Conservation (phyloP, 2,329 filamentous ascomycete species). For the Hypoxylon sp. region DNA sequence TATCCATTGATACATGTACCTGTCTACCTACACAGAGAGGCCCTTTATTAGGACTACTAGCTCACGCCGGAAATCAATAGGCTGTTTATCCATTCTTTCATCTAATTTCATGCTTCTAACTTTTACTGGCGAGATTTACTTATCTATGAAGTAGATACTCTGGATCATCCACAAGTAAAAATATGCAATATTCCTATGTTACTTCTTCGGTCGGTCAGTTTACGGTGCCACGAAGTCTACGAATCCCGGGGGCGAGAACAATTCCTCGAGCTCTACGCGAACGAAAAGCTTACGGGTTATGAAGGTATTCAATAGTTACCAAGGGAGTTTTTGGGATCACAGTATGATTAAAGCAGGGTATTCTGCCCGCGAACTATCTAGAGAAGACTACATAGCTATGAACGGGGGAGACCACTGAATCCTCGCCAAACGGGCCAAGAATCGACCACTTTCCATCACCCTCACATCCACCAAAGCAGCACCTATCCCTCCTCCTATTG, state of each 20-base stretch:
- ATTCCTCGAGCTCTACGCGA: background rate
- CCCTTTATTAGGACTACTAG: background rate
- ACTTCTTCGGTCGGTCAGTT: background rate
- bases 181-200: background rate
- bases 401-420: conserved; percentile 1
- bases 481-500: background rate
- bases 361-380: background rate
- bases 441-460: conserved; percentile 5
- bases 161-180: background rate
- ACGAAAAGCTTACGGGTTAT: too few relatives aligned
- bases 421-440: conserved; percentile 15
- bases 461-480: conserved; percentile 11
- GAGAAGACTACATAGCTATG: background rate
- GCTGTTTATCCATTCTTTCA: background rate
- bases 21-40: background rate
- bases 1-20: background rate
- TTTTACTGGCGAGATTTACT: background rate
- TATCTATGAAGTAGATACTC: background rate
- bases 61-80: conserved; percentile 1
- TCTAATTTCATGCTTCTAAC: background rate
- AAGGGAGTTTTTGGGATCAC: background rate
- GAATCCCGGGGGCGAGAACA: background rate
- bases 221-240: background rate
- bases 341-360: background rate
- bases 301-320: background rate